Conservation (phyloP, 2,329 filamentous ascomycete genomes). For the Paracoccidioides lutzii region DNA sequence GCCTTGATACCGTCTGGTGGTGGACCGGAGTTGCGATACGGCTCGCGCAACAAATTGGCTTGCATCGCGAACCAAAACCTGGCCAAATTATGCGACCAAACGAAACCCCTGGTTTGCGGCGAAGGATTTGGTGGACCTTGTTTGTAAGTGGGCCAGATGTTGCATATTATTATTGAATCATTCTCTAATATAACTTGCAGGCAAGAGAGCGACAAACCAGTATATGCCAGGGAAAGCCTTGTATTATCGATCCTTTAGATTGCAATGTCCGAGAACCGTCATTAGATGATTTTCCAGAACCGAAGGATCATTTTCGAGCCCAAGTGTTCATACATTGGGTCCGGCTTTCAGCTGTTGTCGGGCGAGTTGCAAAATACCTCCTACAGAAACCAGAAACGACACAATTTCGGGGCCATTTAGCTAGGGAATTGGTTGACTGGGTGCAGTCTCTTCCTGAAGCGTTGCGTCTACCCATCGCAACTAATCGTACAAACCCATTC, state of each 20-base stretch:
- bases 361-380: constrained; percentile 28
- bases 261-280: constrained; percentile 29
- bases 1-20: constrained; percentile 34
- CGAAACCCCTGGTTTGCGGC: constrained; percentile 18
- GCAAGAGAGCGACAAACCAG: constrained; percentile 29
- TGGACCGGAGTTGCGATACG: constrained; percentile 35
- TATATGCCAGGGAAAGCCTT: constrained; percentile 33
- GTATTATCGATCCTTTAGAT: constrained; percentile 32
- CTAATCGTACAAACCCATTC: constrained; percentile 20
- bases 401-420: constrained; percentile 17
- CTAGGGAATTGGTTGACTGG: constrained; percentile 26
- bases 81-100: constrained; percentile 12
- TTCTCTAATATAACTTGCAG: not conserved
- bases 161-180: not conserved
- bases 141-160: constrained; percentile 15
- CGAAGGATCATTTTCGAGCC: constrained; percentile 22
- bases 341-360: constrained; percentile 29
- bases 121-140: constrained; percentile 34
- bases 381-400: constrained; percentile 15
- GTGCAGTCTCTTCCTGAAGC: constrained; percentile 22
- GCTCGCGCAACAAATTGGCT: constrained; percentile 34
- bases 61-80: constrained; percentile 28
- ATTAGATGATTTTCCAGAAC: constrained; percentile 27
- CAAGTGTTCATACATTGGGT: constrained; percentile 34
- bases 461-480: constrained; percentile 22